Base-by-base conservation (phyloP, 2,329 filamentous ascomycete species). In the Pestalotiopsis sp. region DNA sequence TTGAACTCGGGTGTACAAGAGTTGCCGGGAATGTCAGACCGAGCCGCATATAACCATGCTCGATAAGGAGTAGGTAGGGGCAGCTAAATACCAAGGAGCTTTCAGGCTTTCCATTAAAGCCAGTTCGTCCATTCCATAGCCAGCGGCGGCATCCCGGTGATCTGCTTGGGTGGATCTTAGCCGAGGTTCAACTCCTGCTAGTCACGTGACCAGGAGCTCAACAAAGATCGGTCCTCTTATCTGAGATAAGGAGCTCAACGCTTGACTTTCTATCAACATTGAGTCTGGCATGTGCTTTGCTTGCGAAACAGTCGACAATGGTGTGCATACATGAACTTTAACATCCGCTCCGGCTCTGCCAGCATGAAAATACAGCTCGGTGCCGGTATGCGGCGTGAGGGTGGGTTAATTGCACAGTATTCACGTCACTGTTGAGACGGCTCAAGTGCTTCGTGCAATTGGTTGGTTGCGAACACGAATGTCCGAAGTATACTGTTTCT, bases 11-110 rank as follows among this genome's bases (percentile, higher is more conserved):
- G 64, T 38, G 25, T 57, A 57, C 25, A 27, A 66, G 64, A 66
- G 64, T 66, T 58, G 64, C 64, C 64, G 64, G 45, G 49, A 20
- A 9, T 14, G 17, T 27, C 62, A 57, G n/a, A 13, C 36, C 31
- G 59, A 36, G 59, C 59, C 45, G 45, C 20, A 17, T n/a, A n/a
- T 52, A 52, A 17, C 45, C 45, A 52, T 52, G 45, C 45, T 52
- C 45, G 17, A 52, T 52, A 52, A 52, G 45, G 45, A 52, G 45
- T 36, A 27, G 45, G 45, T 17, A 52, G 45, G 17, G 45, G 45
- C 45, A 52, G n/a, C 17, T 52, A 36, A 36, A 36, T 52, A n/a
- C 17, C 7, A 17, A n/a, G 36, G 61, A 63, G 27, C 27, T 36
- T 36, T 20, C 45, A 36, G 45, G 27, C 27, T 36, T 36, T 20